Base-by-base conservation (phyloP, 192 early-diverging fungal species). In the Podochytrium sp. region DNA sequence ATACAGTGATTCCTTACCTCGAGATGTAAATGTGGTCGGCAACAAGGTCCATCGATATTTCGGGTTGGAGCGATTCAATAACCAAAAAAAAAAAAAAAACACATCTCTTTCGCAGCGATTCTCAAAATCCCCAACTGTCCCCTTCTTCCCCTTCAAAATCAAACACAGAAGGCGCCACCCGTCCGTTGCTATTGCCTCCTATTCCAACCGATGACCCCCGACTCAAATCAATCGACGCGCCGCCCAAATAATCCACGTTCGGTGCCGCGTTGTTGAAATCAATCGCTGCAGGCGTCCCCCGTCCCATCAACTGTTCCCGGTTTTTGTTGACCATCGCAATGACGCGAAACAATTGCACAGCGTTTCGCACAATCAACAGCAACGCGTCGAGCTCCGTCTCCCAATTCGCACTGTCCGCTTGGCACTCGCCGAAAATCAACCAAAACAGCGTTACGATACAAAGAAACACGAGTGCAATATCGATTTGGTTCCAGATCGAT, bases 381-480 rank as follows among this genome's bases (percentile, higher is more conserved):
- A 74, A 27, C 29, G 67, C 56, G 30, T 78, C 76, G 37, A 66
- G 64, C 42, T 71, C 70, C 30, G 76, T 61, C 40, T 78, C 76
- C 63, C 67, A 73, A 23, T 23, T 68, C 18, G 37, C 33, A 23
- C 34, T 38, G 37, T 41, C 67, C 23, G 56, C 32, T 7, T 23
- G 32, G 47, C 76, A 78, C 38, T 78, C 76, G 10, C 76, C 76
- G 35, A 63, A 58, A 1, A 73, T 12, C 3, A 78, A 50, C 70
- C 63, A 72, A 52, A 72, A 42, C 4, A 78, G 50, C 2, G 76
- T 72, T 3, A 78, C 32, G 14, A 72, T 68, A 50, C 76, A 78
- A 12, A 78, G 55, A 37, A 62, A 50, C 2, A 78, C 76, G 35
- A 78, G 55, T 33, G 10, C 7, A 37, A 73, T 50, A 56, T 78